Evolutionary conservation across 495 filamentous ascomycete genomes (phyloP), one percentile per base, ranked within the genome.

Genomic region (Lindgomyces ingoldianus): DNA sequence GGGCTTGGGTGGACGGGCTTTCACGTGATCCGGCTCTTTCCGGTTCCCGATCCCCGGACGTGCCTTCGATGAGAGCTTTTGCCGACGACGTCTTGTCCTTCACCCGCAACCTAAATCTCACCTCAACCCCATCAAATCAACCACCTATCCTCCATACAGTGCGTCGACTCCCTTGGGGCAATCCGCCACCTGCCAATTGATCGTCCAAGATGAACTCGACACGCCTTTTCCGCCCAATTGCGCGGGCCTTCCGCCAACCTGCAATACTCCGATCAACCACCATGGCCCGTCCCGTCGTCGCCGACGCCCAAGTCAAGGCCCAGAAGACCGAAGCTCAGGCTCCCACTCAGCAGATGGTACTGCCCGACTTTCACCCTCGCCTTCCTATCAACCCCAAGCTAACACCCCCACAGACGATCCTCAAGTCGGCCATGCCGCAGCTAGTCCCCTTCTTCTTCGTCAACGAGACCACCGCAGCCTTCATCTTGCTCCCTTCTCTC

Each of bases 391-490:
- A n/a, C n/a, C 36, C 22, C 19, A 9, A 19, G 26, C 51, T 67
- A 51, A 67, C 51, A 51, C 8, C 12, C 39, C 9, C 1, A 1
- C 58, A 74, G 73, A 61, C 51, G 16, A 56, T 70, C 16, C 62
- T 74, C 64, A 60, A 67, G 51, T 71, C 73, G 25, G 73, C 70
- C 46, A 75, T 75, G 73, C 73, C 73, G n/a, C 73, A 75, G 58
- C 72, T 75, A 42, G 56, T 75, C 53, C 73, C 73, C 46, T 75
- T 75, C 68, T 75, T 71, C 73, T 74, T 75, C 66, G 66, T 75
- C 60, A 75, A 75, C 70, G 73, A 75, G 70, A 69, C 65, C 48
- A 68, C 64, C 46, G 57, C 66, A 22, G 72, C 73, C 54, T 74
- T 75, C 63, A 67, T 74, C 55, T 51, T 67, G 36, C 41, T 75